Conservation (phyloP, 1,284 basidiomycete species). For the Austroboletus niveus region DNA sequence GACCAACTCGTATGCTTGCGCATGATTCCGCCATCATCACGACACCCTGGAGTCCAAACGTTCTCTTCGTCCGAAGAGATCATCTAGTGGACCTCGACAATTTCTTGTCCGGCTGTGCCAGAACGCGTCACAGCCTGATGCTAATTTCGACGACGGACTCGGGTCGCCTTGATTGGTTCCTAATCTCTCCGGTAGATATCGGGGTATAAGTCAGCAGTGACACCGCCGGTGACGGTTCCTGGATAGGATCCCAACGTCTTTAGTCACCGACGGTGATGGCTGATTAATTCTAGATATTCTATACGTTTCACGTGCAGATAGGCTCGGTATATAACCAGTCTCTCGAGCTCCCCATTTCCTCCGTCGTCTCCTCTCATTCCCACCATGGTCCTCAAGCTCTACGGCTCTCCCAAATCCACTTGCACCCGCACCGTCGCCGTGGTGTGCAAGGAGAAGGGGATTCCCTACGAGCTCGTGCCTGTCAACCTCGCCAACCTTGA, state of each 20-base stretch:
- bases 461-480: constrained; percentile 47
- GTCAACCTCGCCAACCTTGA: constrained; percentile 45
- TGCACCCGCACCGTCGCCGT: constrained; percentile 47
- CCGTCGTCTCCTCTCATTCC: background rate
- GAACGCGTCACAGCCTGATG: too few species aligned
- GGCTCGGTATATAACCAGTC: constrained; percentile 11
- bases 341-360: background rate
- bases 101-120: too few species aligned
- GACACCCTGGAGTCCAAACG: background rate
- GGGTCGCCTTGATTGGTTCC: too few species aligned
- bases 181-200: background rate
- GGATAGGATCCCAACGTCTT: background rate
- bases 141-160: too few species aligned
- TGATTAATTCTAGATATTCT: background rate
- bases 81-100: too few species aligned
- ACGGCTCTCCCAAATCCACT: constrained; percentile 42
- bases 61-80: too few species aligned
- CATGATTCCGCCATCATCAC: too few species aligned
- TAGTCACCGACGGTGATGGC: background rate
- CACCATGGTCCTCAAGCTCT: constrained; percentile 51
- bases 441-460: constrained; percentile 48
- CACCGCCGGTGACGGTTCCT: background rate
- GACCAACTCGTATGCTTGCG: too few species aligned
- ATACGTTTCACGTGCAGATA: too few species aligned
- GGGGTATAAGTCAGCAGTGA: background rate